phyloP scores from a whole-genome alignment of 345 rosid species.

The Lepidium africanum region DNA sequence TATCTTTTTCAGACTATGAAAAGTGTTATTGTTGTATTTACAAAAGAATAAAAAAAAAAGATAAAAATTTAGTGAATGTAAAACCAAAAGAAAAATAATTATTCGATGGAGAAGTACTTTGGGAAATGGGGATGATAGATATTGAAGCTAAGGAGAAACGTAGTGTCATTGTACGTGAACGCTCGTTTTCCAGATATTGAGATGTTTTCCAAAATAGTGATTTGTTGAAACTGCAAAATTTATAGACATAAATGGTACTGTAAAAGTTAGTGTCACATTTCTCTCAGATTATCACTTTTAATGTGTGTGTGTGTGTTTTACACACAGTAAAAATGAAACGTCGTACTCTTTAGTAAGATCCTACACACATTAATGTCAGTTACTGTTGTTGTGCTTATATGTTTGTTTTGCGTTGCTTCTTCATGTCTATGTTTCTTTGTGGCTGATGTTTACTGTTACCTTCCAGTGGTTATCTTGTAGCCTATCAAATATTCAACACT shows the following conservation, averaged over 20 bases:
- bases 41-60: not conserved
- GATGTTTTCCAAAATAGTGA: not conserved
- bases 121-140: not conserved
- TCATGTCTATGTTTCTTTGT: no score
- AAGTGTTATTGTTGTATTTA: not conserved
- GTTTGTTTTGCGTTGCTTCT: no score
- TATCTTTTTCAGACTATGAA: not conserved
- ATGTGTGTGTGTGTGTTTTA: no score
- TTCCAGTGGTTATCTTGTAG: no score
- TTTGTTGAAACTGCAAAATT: not conserved
- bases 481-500: no score
- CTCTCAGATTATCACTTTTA: not conserved
- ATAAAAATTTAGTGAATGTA: not conserved
- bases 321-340: no score
- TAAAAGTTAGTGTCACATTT: slow-evolving; percentile 3
- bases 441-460: no score
- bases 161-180: not conserved
- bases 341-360: no score
- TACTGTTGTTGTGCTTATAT: no score
- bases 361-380: no score
- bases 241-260: slow-evolving; percentile 5
- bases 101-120: not conserved
- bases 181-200: not conserved
- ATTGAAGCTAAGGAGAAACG: not conserved
- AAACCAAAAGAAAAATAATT: not conserved